Evolutionary conservation across 108 stramenopile genomes (phyloP), one percentile per base, ranked within the genome.

Genomic region (Cyclostephanos invisitatus): DNA sequence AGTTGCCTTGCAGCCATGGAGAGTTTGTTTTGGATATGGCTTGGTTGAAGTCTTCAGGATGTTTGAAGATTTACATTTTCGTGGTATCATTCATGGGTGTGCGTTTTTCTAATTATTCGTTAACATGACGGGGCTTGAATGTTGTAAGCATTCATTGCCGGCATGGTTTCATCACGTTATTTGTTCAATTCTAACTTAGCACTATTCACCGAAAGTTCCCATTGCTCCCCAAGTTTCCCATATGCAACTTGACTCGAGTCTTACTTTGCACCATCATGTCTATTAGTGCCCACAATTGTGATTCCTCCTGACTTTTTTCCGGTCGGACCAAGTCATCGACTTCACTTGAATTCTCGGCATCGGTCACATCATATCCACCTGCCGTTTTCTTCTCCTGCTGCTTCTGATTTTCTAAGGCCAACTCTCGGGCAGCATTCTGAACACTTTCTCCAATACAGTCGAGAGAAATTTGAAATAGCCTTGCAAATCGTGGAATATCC

Each of bases 261-360:
- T 93, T 93, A 28, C 75, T 78, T 64, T 93, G 92, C 7, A 93
- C 86, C 92, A 93, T 93, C 86, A 93, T 87, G 73, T 93, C 92
- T 14, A 93, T 83, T 64, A 91, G 62, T 12, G 87, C 90, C 90
- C 90, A 91, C 27, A 91, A 71, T 62, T 91, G 90, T n/a, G 77
- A 25, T 55, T 87, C 88, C 62, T 84, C 79, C 20, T 48, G 55
- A 75, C 72, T 80, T 24, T 80, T 80, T 18, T 65, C n/a, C 53
- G 40, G 29, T 32, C 44, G 60, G 22, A 49, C 38, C 27, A 25
- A 20, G 21, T 46, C 57, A 17, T 20, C 47, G 29, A 11, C 46
- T 29, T 69, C 68, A 28, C 1, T 58, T 28, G 54, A 15, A 53
- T 40, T 64, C 24, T 17, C 67, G 64, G 63, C 58, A 35, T 60